A percentile compares a stretch with the other conserved stretches of the same genome.
Evolutionary conservation across 164 flowering plant genomes (phyloP).

Genomic region (Vitis amurensis): DNA sequence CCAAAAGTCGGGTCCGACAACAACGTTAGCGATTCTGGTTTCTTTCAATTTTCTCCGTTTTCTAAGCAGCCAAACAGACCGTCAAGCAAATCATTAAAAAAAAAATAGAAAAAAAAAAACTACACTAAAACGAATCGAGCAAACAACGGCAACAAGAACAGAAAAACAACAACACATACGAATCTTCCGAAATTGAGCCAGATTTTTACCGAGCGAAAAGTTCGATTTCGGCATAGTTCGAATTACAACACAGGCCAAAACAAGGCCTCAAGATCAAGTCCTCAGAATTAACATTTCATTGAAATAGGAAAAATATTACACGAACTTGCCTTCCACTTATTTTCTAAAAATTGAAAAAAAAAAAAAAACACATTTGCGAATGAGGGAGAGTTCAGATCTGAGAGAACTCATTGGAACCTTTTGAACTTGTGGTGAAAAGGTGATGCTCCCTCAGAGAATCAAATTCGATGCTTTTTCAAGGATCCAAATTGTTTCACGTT

Average conservation of each 20-base stretch:
- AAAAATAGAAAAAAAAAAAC: background rate
- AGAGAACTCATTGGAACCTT: conserved; percentile 13
- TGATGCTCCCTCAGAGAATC: conserved; percentile 22
- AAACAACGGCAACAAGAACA: background rate
- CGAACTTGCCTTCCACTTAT: no score
- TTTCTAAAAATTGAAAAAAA: background rate
- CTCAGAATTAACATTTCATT: background rate
- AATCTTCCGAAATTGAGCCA: conserved; percentile 23
- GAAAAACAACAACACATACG: conserved; percentile 18
- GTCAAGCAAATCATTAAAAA: background rate
- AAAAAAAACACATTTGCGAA: background rate
- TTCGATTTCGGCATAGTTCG: conserved; percentile 18
- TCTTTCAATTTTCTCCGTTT: background rate
- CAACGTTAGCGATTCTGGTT: background rate
- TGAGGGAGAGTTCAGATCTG: background rate
- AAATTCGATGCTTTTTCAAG: conserved; percentile 22
- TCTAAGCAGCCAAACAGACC: background rate
- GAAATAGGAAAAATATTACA: no score
- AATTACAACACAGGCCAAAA: background rate
- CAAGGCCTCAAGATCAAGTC: background rate
- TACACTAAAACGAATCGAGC: conserved; percentile 1
- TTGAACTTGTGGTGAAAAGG: conserved; percentile 12
- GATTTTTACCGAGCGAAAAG: conserved; percentile 33
- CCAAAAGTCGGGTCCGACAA: background rate
- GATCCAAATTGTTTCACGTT: no score